Conservation (phyloP, 2,329 filamentous ascomycete species). For the Dendryphion nanum region DNA sequence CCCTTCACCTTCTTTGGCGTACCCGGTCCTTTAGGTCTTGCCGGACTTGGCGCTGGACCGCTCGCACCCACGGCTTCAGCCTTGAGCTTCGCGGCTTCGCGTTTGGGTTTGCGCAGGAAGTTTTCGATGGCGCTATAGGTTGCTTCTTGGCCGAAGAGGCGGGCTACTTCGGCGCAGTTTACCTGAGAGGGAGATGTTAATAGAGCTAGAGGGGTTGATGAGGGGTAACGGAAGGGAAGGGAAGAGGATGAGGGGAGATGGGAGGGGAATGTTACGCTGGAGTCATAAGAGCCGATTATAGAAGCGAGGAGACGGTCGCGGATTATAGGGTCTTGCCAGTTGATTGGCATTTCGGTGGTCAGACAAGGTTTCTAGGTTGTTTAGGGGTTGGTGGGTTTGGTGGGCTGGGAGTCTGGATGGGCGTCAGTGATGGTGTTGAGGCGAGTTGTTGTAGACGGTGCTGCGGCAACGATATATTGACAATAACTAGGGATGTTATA, state of each 20-base stretch:
- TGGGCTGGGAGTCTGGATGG: no score
- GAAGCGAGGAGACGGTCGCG: constrained; percentile 42
- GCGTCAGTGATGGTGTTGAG: no score
- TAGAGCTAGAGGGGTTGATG: no score
- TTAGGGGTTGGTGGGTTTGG: no score
- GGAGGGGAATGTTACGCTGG: constrained; percentile 26
- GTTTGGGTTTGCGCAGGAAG: constrained; percentile 47
- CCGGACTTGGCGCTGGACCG: constrained; percentile 6
- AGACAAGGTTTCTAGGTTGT: no score
- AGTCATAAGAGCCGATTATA: constrained; percentile 34
- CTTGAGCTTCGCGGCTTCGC: constrained; percentile 35
- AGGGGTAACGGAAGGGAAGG: no score
- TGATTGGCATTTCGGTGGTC: constrained; percentile 27
- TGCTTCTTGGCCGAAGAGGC: constrained; percentile 45
- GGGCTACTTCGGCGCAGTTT: constrained; percentile 45
- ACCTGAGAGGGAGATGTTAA: constrained; percentile 37
- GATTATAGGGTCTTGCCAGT: constrained; percentile 37
- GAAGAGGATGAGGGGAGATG: background rate
- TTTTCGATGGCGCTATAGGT: constrained; percentile 51
- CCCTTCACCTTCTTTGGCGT: constrained; percentile 3
- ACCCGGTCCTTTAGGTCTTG: constrained; percentile 3
- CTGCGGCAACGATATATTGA: no score
- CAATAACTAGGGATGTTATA: no score
- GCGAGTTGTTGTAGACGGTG: no score
- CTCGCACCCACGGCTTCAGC: constrained; percentile 8